A percentile compares a stretch with the other conserved stretches of the same genome.
These are phyloP conservation scores for Fusarium brevicatenulatum DNA, from an alignment of 2,329 filamentous ascomycete genomes.

Conservation along the genomic window DNA sequence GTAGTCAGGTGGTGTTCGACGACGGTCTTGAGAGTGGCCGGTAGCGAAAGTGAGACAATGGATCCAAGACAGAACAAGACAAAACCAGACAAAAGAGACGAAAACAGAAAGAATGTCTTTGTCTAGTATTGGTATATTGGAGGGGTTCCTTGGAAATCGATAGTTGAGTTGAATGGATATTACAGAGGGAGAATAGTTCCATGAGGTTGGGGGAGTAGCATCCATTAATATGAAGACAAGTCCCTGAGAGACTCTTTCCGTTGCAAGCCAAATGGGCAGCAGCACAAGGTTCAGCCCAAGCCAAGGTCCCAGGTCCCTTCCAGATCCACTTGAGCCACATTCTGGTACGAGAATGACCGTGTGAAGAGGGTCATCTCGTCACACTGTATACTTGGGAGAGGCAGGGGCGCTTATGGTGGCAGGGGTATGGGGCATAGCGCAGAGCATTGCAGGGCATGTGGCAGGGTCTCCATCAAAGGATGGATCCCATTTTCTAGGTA, in stretches of 20 bases:
- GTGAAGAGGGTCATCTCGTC: not conserved
- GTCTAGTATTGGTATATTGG: slow-evolving; percentile 1
- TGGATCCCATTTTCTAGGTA: not conserved
- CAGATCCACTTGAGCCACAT: slow-evolving; percentile 35
- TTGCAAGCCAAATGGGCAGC: slow-evolving; percentile 15
- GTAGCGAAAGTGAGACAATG: slow-evolving; percentile 32
- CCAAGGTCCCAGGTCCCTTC: slow-evolving; percentile 28
- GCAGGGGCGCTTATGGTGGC: slow-evolving; percentile 32
- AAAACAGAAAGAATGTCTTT: slow-evolving; percentile 37
- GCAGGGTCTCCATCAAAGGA: slow-evolving; percentile 23
- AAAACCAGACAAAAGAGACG: slow-evolving; percentile 40
- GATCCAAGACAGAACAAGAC: slow-evolving; percentile 27
- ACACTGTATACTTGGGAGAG: slow-evolving; percentile 36
- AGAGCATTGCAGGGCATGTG: slow-evolving; percentile 16
- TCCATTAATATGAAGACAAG: slow-evolving; percentile 41
- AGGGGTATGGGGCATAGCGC: slow-evolving; percentile 17
- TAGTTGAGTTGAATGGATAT: slow-evolving; percentile 27
- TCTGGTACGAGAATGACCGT: slow-evolving; percentile 39
- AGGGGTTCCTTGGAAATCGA: slow-evolving; percentile 20
- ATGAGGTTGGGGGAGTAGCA: slow-evolving; percentile 33
- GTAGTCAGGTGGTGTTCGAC: slow-evolving; percentile 19
- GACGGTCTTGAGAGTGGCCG: slow-evolving; percentile 33
- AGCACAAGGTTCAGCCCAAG: slow-evolving; percentile 33
- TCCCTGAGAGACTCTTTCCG: slow-evolving; percentile 13
- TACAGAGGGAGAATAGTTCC: slow-evolving; percentile 23